Conservation (phyloP, 2,329 filamentous ascomycete genomes). For the Biscogniauxia marginata region DNA sequence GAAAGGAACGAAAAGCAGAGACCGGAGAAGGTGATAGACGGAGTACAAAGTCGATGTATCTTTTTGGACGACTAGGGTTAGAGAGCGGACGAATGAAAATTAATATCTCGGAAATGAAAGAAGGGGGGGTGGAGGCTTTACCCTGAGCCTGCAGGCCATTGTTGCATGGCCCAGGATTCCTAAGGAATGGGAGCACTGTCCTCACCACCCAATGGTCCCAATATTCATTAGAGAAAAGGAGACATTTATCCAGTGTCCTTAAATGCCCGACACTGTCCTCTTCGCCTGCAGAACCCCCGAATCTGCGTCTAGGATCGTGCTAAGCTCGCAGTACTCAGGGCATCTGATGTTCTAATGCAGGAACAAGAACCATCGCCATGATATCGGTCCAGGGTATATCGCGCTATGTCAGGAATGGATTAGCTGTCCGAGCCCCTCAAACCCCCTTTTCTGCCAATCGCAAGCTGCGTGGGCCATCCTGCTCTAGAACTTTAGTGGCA, state of each 20-base stretch:
- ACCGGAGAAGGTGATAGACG: conserved; percentile 23
- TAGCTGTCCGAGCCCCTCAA: not conserved
- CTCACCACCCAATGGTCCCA: conserved; percentile 6
- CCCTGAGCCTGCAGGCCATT: conserved; percentile 1
- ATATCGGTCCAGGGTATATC: not conserved
- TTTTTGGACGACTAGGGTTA: conserved; percentile 14
- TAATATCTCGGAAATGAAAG: conserved; percentile 34
- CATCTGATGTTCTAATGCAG: conserved; percentile 21
- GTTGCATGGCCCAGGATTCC: conserved; percentile 16
- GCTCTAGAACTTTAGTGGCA: no score
- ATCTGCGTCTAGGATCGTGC: not conserved
- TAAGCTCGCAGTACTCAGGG: not conserved
- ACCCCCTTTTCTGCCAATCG: not conserved
- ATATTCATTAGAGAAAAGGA: conserved; percentile 15
- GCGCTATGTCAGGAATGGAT: not conserved
- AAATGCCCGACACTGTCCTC: conserved; percentile 10
- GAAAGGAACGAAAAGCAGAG: conserved; percentile 26
- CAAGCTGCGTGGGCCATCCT: not conserved
- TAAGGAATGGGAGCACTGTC: conserved; percentile 22
- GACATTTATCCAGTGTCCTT: conserved; percentile 5
- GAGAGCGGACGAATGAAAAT: conserved; percentile 31
- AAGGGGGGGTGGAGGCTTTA: conserved; percentile 31
- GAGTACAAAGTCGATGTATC: conserved; percentile 20
- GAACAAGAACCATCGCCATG: conserved; percentile 17
- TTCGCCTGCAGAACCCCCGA: not conserved